Conservation (phyloP, 2,329 filamentous ascomycete species). For the Talaromyces sp. region DNA sequence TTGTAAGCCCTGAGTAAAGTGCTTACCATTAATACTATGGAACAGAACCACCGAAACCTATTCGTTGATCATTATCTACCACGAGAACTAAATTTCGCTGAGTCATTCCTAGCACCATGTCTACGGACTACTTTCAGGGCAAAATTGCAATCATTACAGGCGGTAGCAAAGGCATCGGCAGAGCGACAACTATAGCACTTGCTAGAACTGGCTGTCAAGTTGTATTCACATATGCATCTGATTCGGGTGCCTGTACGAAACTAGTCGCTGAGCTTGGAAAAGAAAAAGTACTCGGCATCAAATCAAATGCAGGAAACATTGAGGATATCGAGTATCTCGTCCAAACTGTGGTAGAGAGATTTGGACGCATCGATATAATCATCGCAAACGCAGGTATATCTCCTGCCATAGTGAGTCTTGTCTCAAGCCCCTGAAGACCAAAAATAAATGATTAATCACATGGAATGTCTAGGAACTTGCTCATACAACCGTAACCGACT, state of each 20-base stretch:
- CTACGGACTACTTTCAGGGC: neutral
- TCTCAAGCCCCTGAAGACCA: no score
- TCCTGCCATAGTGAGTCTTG: neutral
- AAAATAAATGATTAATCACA: no score
- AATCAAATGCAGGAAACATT: no score
- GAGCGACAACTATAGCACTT: slow-evolving; percentile 74
- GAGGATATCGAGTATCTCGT: no score
- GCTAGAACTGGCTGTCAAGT: slow-evolving; percentile 67
- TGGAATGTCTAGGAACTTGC: slow-evolving; percentile 33
- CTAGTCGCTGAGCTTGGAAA: slow-evolving; percentile 52
- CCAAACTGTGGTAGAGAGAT: slow-evolving; percentile 27
- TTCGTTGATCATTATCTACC: no score
- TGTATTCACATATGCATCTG: slow-evolving; percentile 58
- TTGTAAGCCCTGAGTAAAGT: no score
- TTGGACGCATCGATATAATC: slow-evolving; percentile 66
- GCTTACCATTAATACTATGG: no score
- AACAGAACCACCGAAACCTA: no score
- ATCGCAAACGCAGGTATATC: slow-evolving; percentile 83
- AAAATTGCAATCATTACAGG: slow-evolving; percentile 69
- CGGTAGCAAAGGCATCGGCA: slow-evolving; percentile 74
- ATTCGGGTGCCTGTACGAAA: slow-evolving; percentile 69
- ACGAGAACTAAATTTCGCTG: no score
- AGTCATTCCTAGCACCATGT: slow-evolving; percentile 2
- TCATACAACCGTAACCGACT: slow-evolving; percentile 47
- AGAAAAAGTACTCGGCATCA: no score